Base-by-base conservation (phyloP, 106 monocot genomes). In the Agapanthus africanus region DNA sequence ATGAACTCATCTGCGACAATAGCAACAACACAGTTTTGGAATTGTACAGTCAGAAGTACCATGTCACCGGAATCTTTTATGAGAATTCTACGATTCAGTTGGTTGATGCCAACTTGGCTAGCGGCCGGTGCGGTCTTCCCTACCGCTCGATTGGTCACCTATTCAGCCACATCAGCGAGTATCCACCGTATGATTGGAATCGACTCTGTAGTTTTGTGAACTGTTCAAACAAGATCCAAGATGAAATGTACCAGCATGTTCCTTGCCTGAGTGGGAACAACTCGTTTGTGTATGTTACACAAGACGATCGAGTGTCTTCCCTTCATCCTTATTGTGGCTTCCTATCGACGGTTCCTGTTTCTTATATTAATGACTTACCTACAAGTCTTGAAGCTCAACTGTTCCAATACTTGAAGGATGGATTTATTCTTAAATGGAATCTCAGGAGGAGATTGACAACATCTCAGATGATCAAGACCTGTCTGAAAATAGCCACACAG, bases 21-120 rank as follows among this genome's bases (percentile, higher is more conserved):
- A 22, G 37, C 22, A 70, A 70, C 70, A 70, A 38, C 21, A 57
- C 57, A 39, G 4, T 70, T 11, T 19, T 70, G 70, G 57, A 37
- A 52, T 37, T 38, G 18, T 54, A 37, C 3, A 37, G 37, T n/a
- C 15, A 13, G 34, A 33, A 70, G 70, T 70, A 57, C 57, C 54
- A 15, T 15, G 57, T 70, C 0, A 70, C 36, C 14, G 7, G 37
- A 7, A 70, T 70, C 32, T 11, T 37, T 39, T 70, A 70, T 22
- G 37, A 19, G 11, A 26, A 1, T 14, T 38, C 10, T 4, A 22
- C 19, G 9, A 70, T 70, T 13, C 37, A 70, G 22, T 23, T 59
- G 25, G 51, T 70, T 27, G 57, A 70, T 23, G 25, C 8, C 8
- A 26, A 54, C 22, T 54, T 54, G 25, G 54, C 54, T 7, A 54